Evolutionary conservation across 805 yeast species (phyloP).

Genomic region (Vanderwaltozyma yarrowii): DNA sequence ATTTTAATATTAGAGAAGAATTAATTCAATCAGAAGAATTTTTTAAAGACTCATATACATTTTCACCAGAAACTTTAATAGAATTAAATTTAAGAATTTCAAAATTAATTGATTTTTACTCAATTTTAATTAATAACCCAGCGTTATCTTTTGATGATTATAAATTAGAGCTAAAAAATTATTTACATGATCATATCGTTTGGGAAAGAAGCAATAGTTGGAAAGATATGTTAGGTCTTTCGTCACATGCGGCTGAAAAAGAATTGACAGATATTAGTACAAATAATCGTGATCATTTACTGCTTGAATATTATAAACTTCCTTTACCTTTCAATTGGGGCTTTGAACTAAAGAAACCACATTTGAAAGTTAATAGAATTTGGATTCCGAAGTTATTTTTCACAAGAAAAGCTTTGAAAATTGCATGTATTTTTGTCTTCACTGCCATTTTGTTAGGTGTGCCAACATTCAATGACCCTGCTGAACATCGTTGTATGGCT

Average conservation of each 20-base stretch:
- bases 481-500: constrained; percentile 56
- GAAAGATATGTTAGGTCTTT: constrained; percentile 88
- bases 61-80: constrained; percentile 38
- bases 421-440: constrained; percentile 38
- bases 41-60: constrained; percentile 43
- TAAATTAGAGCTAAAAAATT: constrained; percentile 45
- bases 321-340: constrained; percentile 18
- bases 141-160: constrained; percentile 32
- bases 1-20: constrained; percentile 40
- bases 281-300: constrained; percentile 24
- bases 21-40: constrained; percentile 38
- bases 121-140: constrained; percentile 29
- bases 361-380: constrained; percentile 18
- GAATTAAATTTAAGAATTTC: constrained; percentile 45
- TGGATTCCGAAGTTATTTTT: constrained; percentile 39
- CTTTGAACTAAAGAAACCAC: constrained; percentile 1
- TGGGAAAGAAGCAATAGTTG: constrained; percentile 96
- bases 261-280: constrained; percentile 8
- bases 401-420: constrained; percentile 39
- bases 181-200: constrained; percentile 79
- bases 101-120: constrained; percentile 41
- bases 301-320: constrained; percentile 27
- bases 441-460: constrained; percentile 47
- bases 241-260: constrained; percentile 20
- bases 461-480: constrained; percentile 50